Evolutionary conservation across 495 filamentous ascomycete genomes (phyloP).

Genomic region (Hypoxylon lienhwacheense): DNA sequence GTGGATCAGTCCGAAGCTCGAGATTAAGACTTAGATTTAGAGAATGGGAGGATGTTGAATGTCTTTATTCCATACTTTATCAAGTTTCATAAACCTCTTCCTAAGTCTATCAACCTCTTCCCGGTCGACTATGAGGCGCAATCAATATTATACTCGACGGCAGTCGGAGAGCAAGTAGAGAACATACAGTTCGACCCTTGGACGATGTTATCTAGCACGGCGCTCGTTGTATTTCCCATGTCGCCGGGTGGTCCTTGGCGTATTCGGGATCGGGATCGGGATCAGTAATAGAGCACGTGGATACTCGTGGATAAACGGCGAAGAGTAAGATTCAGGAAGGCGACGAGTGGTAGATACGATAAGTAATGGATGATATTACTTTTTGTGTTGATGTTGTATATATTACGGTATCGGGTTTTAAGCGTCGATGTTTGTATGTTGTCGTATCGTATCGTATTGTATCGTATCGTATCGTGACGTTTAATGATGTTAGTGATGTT

Average conservation of each 20-base stretch:
- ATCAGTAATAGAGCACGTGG: background rate
- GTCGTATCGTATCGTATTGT: no score
- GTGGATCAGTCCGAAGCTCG: no score
- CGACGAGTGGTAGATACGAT: no score
- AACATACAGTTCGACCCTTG: slow-evolving; percentile 87
- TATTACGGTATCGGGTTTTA: no score
- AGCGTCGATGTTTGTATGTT: no score
- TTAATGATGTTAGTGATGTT: no score
- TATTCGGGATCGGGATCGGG: slow-evolving; percentile 12
- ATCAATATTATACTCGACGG: background rate
- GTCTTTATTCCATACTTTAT: slow-evolving; percentile 68
- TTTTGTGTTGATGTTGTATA: no score
- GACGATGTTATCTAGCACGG: slow-evolving; percentile 92
- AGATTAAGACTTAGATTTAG: slow-evolving; percentile 1
- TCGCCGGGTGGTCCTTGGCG: slow-evolving; percentile 39
- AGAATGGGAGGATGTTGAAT: background rate
- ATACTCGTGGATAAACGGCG: background rate
- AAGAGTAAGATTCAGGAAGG: background rate
- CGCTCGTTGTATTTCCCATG: slow-evolving; percentile 81
- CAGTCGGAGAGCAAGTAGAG: background rate
- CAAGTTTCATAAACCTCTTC: slow-evolving; percentile 98
- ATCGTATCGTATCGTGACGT: no score
- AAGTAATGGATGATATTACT: no score
- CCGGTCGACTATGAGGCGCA: slow-evolving; percentile 71
- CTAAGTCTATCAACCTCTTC: slow-evolving; percentile 94